Base-by-base conservation (phyloP, 2,329 filamentous ascomycete genomes). In the Cordyceps cicadae region DNA sequence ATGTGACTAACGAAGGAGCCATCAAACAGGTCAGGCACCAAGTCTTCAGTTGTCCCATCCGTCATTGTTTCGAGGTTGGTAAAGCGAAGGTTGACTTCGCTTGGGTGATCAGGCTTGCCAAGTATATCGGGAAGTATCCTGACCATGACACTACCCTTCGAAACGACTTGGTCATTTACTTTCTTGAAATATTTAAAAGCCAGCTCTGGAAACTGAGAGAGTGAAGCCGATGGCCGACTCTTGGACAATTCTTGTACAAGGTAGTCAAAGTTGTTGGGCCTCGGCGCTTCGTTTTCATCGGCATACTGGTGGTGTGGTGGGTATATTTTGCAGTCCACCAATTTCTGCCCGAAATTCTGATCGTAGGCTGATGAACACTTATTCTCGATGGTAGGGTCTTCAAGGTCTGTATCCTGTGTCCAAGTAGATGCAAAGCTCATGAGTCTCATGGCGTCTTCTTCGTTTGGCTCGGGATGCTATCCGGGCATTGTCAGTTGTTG, bases 11-110 rank as follows among this genome's bases (percentile, higher is more conserved):
- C 64, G 34, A 52, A 51, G 17, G 69, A 67, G 8, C 73, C 69
- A 24, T 74, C 66, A 63, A 70, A 74, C 19, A 68, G 55, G 64
- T 75, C 71, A 26, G 72, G 72, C 57, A 68, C 69, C 0, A 70
- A 65, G 24, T 65, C 59, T 21, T 65, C 62, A 9, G 71, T 65
- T 9, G 66, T 70, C 1, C 67, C 67, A 57, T 74, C 67, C 3
- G 70, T 74, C 39, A 79, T 66, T 45, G 64, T 66, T 19, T 69
- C 66, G 52, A 78, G 70, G 59, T 75, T 75, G 11, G 37, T 14
- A 11, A 52, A 59, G 14, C 14, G 11, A 34, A 59, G 56, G 5
- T 52, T 59, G 9, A 34, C 56, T n/a, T 52, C 56, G 24, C 26
- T 59, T 12, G 24, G 48, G 29, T 52, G 34, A 1, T 34, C 37